phyloP scores from a whole-genome alignment of 108 stramenopile species.

The Heterococcus sp. region DNA sequence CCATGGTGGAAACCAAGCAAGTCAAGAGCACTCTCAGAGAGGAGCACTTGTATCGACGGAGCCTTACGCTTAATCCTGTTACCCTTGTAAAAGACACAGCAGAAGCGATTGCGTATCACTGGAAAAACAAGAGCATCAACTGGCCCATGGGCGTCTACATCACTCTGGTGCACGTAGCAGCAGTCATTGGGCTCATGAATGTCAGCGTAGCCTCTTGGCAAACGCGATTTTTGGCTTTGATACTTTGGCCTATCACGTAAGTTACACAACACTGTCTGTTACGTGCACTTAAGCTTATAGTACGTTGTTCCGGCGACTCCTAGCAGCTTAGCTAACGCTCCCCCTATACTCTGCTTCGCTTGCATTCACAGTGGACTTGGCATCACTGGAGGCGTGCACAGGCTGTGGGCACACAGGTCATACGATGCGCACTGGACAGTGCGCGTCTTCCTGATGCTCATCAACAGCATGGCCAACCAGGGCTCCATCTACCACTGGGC shows the following conservation, averaged over 20 bases:
- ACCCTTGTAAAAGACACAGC: conserved; percentile 38
- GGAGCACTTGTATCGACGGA: conserved; percentile 24
- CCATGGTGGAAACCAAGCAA: no score
- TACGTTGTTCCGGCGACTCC: no score
- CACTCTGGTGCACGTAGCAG: conserved; percentile 78
- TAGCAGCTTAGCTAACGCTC: no score
- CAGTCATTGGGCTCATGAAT: conserved; percentile 68
- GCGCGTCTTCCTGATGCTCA: conserved; percentile 86
- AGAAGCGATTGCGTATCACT: conserved; percentile 62
- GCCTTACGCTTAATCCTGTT: conserved; percentile 28
- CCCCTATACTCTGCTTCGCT: no score
- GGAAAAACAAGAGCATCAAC: conserved; percentile 84
- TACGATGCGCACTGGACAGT: conserved; percentile 77
- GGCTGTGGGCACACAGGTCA: conserved; percentile 94
- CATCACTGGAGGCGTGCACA: conserved; percentile 94
- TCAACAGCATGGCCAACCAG: conserved; percentile 97
- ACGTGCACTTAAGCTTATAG: no score
- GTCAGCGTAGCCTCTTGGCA: conserved; percentile 65
- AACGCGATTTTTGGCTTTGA: conserved; percentile 86
- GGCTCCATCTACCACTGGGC: conserved; percentile 96
- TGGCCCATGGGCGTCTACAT: conserved; percentile 98
- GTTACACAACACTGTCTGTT: no score
- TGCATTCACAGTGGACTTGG: conserved; percentile 94
- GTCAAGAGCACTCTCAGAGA: no score
- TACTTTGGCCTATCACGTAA: conserved; percentile 83